These are phyloP conservation scores for Raphanus sativus DNA, from an alignment of 345 rosid species.

Conservation along the genomic window DNA sequence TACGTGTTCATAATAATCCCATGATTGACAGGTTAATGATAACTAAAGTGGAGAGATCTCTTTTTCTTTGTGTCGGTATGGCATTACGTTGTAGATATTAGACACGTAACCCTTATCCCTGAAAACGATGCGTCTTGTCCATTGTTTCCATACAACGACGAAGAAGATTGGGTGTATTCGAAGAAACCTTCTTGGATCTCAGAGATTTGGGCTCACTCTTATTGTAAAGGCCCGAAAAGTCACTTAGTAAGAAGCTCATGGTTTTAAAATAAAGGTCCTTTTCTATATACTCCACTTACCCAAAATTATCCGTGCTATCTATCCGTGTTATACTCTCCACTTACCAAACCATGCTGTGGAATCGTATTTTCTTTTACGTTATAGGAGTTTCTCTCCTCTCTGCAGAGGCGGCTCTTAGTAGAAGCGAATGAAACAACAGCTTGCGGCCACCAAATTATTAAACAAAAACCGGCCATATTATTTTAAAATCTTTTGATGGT, in stretches of 20 bases:
- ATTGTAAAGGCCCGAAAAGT: background rate
- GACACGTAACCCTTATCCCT: conserved; percentile 19
- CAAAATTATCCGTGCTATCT: background rate
- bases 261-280: background rate
- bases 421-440: too few relatives aligned
- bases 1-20: conserved; percentile 24
- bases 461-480: too few relatives aligned
- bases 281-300: background rate
- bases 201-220: background rate
- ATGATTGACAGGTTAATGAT: conserved; percentile 19
- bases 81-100: background rate
- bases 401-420: background rate
- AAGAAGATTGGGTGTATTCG: background rate
- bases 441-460: too few relatives aligned
- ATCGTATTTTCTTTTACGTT: background rate
- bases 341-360: background rate
- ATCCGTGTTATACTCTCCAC: background rate
- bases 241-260: background rate
- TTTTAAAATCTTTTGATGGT: too few relatives aligned
- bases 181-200: background rate
- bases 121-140: conserved; percentile 10
- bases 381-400: background rate
- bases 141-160: background rate
- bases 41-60: conserved; percentile 12
- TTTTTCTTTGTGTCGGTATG: conserved; percentile 22